Conservation (phyloP, 1,284 basidiomycete genomes). For the Takashimella tepidaria region DNA sequence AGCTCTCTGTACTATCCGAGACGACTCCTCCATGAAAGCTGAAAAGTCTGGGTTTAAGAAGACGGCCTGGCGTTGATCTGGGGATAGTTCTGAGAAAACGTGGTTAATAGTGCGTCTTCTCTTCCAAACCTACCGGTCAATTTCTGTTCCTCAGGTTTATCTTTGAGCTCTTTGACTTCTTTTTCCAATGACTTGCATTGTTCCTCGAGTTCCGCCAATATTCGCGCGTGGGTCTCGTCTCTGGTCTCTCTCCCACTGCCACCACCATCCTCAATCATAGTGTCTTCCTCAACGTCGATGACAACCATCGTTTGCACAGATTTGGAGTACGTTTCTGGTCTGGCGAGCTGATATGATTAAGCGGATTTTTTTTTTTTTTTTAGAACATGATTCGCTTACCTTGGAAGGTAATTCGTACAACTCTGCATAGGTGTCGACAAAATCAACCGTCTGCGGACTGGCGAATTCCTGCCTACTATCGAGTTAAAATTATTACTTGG, state of each 20-base stretch:
- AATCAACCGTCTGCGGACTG: slow-evolving; percentile 53
- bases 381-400: slow-evolving; percentile 48
- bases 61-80: slow-evolving; percentile 75
- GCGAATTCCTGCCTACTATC: neutral
- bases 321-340: slow-evolving; percentile 70
- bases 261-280: slow-evolving; percentile 6
- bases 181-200: slow-evolving; percentile 65
- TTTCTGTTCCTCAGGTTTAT: slow-evolving; percentile 64
- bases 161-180: slow-evolving; percentile 73
- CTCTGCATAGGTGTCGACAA: slow-evolving; percentile 80
- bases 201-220: slow-evolving; percentile 53
- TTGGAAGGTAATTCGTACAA: slow-evolving; percentile 83
- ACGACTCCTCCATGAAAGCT: slow-evolving; percentile 90
- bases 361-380: too few relatives aligned
- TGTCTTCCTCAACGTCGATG: slow-evolving; percentile 10
- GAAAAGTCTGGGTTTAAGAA: slow-evolving; percentile 80
- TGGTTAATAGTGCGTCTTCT: neutral
- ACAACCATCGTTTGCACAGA: slow-evolving; percentile 72
- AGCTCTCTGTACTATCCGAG: slow-evolving; percentile 92
- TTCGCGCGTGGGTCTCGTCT: slow-evolving; percentile 66
- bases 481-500: neutral
- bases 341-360: slow-evolving; percentile 6
- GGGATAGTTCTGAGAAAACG: slow-evolving; percentile 61
- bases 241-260: slow-evolving; percentile 54
- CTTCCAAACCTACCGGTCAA: slow-evolving; percentile 25